A percentile compares a stretch with the other conserved stretches of the same genome.
phyloP scores from a whole-genome alignment of 768 basidiomycete species.

The Suillus hirtellus region DNA sequence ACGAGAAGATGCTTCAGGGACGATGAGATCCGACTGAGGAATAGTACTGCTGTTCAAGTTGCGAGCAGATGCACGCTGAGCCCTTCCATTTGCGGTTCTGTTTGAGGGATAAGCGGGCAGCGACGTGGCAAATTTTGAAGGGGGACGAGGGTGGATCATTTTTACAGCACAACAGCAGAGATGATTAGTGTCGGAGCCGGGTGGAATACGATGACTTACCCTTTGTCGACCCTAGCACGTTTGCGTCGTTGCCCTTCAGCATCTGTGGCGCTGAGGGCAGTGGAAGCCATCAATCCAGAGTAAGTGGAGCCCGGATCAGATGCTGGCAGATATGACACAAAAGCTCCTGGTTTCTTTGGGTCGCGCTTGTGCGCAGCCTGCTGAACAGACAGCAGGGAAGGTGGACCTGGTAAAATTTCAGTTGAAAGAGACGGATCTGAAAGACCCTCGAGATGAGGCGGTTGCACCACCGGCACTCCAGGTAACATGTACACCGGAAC shows the following conservation, averaged over 20 bases:
- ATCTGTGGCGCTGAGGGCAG: slow-evolving; percentile 52
- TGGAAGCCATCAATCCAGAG: slow-evolving; percentile 70
- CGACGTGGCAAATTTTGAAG: slow-evolving; percentile 13
- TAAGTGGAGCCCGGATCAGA: slow-evolving; percentile 90
- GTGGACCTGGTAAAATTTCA: slow-evolving; percentile 88
- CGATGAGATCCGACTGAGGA: slow-evolving; percentile 36
- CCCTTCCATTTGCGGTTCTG: slow-evolving; percentile 63
- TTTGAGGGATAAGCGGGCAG: slow-evolving; percentile 16
- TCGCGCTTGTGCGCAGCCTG: slow-evolving; percentile 76
- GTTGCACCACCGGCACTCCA: slow-evolving; percentile 72
- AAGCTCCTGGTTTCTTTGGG: slow-evolving; percentile 69
- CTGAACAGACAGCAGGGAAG: slow-evolving; percentile 68
- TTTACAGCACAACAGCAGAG: slow-evolving; percentile 19
- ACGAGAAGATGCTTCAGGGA: slow-evolving; percentile 42
- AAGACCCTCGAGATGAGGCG: slow-evolving; percentile 73
- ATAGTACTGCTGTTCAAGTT: slow-evolving; percentile 49
- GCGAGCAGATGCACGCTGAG: slow-evolving; percentile 73
- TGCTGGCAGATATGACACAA: slow-evolving; percentile 78
- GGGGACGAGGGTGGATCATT: slow-evolving; percentile 29
- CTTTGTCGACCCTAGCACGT: slow-evolving; percentile 71
- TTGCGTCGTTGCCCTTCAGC: slow-evolving; percentile 69
- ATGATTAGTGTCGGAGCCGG: slow-evolving; percentile 16
- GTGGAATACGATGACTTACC: slow-evolving; percentile 48
- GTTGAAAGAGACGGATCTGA: slow-evolving; percentile 77
- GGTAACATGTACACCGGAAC: slow-evolving; percentile 72